A percentile compares a stretch with the other conserved stretches of the same genome.
Conservation (phyloP, 106 monocot species). For the Platanthera zijinensis region DNA sequence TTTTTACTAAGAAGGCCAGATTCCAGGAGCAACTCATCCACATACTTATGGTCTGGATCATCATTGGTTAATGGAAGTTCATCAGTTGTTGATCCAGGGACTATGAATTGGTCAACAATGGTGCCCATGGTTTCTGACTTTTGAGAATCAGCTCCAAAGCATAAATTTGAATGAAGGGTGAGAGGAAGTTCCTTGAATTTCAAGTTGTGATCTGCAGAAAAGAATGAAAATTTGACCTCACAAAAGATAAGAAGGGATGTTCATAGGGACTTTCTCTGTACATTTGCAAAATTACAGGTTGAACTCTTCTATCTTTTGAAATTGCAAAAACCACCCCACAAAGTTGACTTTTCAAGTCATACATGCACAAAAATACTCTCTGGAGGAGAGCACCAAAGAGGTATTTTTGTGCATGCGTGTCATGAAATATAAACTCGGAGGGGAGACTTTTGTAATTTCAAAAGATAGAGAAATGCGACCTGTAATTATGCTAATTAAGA, state of each 20-base stretch:
- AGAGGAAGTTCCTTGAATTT: slow-evolving; percentile 9
- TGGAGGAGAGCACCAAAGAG: too few relatives aligned
- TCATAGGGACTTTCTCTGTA: too few relatives aligned
- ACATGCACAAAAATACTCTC: too few relatives aligned
- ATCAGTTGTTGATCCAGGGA: slow-evolving; percentile 18
- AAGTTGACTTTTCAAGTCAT: too few relatives aligned
- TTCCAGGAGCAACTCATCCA: slow-evolving; percentile 63
- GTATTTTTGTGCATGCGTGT: too few relatives aligned
- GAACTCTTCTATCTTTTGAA: too few relatives aligned
- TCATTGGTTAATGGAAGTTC: slow-evolving; percentile 17
- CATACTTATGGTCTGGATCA: slow-evolving; percentile 49
- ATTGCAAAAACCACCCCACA: too few relatives aligned
- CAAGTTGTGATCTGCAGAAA: slow-evolving; percentile 22
- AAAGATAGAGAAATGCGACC: too few relatives aligned
- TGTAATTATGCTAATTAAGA: too few relatives aligned
- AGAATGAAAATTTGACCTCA: background rate
- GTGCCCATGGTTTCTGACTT: slow-evolving; percentile 32
- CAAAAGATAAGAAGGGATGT: background rate
- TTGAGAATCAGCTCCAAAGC: slow-evolving; percentile 17
- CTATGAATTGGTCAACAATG: slow-evolving; percentile 39
- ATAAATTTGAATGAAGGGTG: slow-evolving; percentile 7
- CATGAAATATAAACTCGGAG: too few relatives aligned
- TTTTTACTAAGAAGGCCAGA: slow-evolving; percentile 43
- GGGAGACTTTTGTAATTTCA: too few relatives aligned
- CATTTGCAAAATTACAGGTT: too few relatives aligned